phyloP scores from a whole-genome alignment of 2,329 filamentous ascomycete species.

The Ophiocordyceps polyrhachis-furcata region DNA sequence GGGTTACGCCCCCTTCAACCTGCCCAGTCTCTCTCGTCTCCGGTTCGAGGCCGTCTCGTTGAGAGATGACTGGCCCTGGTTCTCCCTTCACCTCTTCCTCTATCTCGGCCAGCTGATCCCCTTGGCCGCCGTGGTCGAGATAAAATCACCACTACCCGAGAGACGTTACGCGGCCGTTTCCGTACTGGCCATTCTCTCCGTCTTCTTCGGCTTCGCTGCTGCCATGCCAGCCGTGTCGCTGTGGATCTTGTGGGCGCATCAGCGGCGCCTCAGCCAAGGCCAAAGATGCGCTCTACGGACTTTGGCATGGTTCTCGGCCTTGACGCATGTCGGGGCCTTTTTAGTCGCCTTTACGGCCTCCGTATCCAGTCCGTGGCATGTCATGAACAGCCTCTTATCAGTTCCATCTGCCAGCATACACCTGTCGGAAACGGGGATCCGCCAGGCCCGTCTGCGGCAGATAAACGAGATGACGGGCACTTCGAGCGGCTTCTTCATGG shows the following conservation, averaged over 20 bases:
- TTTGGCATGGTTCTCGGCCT: constrained; percentile 1
- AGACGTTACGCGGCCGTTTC: neutral
- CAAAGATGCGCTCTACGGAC: neutral
- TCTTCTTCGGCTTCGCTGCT: constrained; percentile 1
- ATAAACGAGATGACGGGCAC: constrained; percentile 6
- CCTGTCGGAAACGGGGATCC: neutral
- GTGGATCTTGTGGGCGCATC: neutral
- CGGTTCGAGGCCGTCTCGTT: neutral
- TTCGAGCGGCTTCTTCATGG: constrained; percentile 5
- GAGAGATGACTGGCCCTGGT: constrained; percentile 3
- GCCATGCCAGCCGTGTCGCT: constrained; percentile 2
- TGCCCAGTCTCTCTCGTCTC: neutral
- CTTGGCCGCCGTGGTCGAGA: constrained; percentile 1
- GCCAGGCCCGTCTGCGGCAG: constrained; percentile 3
- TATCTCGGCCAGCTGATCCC: constrained; percentile 3
- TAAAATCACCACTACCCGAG: neutral
- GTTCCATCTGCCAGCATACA: constrained; percentile 1
- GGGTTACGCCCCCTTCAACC: constrained; percentile 1
- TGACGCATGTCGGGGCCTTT: constrained; percentile 3
- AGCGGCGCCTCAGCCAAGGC: neutral
- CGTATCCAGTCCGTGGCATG: constrained; percentile 1
- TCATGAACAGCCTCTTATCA: constrained; percentile 2
- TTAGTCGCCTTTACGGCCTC: constrained; percentile 2
- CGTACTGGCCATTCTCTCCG: neutral
- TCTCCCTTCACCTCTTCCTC: constrained; percentile 4